These are phyloP conservation scores for Phyllachora maydis DNA, from an alignment of 2,329 filamentous ascomycete species.

Conservation along the genomic window DNA sequence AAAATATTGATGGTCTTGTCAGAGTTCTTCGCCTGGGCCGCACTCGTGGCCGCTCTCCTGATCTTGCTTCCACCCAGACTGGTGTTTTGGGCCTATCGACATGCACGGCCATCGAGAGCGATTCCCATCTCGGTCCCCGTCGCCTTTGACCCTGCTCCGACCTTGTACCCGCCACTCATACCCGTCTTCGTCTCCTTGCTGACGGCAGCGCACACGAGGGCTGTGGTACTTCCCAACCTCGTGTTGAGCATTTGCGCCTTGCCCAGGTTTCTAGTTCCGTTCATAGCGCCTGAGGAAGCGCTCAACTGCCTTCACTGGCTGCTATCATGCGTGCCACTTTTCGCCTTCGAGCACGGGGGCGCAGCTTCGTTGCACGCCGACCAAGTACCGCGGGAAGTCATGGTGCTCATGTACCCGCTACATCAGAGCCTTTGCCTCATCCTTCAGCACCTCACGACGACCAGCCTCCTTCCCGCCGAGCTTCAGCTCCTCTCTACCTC, in stretches of 20 bases:
- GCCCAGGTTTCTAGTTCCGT: constrained; percentile 42
- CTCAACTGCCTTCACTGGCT: constrained; percentile 61
- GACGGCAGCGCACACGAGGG: constrained; percentile 38
- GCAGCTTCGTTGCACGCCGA: constrained; percentile 5
- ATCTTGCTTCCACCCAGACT: constrained; percentile 39
- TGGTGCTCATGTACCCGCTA: constrained; percentile 46
- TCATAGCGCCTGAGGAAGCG: constrained; percentile 37
- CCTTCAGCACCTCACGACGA: constrained; percentile 66
- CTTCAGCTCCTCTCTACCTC: constrained; percentile 69
- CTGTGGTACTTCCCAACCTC: constrained; percentile 55
- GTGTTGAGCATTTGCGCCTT: constrained; percentile 63
- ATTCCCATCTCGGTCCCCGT: constrained; percentile 37
- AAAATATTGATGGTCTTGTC: no score
- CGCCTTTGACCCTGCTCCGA: constrained; percentile 74
- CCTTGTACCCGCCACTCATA: constrained; percentile 67
- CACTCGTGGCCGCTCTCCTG: constrained; percentile 27
- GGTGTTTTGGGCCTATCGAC: constrained; percentile 22
- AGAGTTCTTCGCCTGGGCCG: no score
- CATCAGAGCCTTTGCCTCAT: constrained; percentile 59
- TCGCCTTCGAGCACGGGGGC: constrained; percentile 18
- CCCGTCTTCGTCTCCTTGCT: constrained; percentile 61
- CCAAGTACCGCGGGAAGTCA: constrained; percentile 10
- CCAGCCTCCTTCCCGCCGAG: constrained; percentile 71
- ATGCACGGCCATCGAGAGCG: constrained; percentile 14
- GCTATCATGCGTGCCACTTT: constrained; percentile 49